These are phyloP conservation scores for Xylaria grammica DNA, from an alignment of 495 filamentous ascomycete species.

Conservation along the genomic window DNA sequence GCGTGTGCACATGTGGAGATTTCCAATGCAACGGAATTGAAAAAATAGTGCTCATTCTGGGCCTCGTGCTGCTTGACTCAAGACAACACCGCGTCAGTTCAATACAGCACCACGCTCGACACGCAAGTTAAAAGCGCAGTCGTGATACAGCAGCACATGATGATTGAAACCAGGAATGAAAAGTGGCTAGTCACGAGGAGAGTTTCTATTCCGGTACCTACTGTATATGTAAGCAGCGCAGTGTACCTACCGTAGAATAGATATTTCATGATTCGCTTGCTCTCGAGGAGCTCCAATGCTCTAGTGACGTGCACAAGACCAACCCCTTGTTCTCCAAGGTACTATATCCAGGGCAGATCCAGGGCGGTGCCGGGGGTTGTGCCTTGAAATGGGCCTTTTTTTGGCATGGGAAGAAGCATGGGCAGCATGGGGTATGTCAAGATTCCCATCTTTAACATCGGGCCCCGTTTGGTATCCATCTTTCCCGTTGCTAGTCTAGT, in stretches of 20 bases:
- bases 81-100: background rate
- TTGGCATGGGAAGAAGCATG: too few relatives aligned
- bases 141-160: background rate
- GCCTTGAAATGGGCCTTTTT: slow-evolving; percentile 20
- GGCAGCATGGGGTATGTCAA: slow-evolving; percentile 10
- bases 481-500: slow-evolving; percentile 3
- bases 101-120: too few relatives aligned
- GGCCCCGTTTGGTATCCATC: background rate
- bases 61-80: background rate
- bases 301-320: too few relatives aligned
- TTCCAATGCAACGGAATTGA: background rate
- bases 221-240: too few relatives aligned
- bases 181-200: too few relatives aligned
- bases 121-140: too few relatives aligned
- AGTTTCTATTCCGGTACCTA: too few relatives aligned
- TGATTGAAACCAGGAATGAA: too few relatives aligned
- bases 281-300: background rate
- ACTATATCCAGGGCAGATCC: background rate
- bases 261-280: background rate
- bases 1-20: background rate
- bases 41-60: too few relatives aligned
- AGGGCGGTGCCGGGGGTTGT: slow-evolving; percentile 1
- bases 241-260: too few relatives aligned
- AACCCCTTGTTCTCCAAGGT: too few relatives aligned
- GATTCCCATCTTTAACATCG: slow-evolving; percentile 16